Base-by-base conservation (phyloP, 495 filamentous ascomycete genomes). In the Xeromyces bisporus region DNA sequence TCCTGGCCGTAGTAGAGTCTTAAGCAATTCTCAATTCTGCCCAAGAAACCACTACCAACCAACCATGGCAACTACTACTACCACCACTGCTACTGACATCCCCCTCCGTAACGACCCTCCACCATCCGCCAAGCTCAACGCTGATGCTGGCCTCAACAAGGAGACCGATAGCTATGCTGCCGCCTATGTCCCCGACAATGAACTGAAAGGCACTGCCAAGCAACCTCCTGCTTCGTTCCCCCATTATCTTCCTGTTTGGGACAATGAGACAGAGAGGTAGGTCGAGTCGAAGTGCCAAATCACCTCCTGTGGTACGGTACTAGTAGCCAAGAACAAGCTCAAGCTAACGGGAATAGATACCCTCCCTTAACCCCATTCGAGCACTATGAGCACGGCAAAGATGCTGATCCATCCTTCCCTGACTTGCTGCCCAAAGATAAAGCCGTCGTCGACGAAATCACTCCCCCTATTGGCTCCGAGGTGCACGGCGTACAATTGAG, bases 241-340 rank as follows among this genome's bases (percentile, higher is more conserved):
- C 1, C 62, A 85, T 44, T 87, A 87, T 48, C 66, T 87, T 7
- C 77, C 79, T 6, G 75, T 72, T 2, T 86, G 77, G 77, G 66
- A 80, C 40, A 71, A 62, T 41, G 49, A 63, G 44, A 62, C 53
- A 6, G 47, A 46, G 32, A 51, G 51, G 56, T 60, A 44, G 28
- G 30, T 21, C 14, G 17, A 11, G 8, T 31, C 7, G 7, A 8
- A 28, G 7, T 6, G 6, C 7, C n/a, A n/a, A 28, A 7, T 28
- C 26, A 8, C 6, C 26, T 8, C 11, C 29, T 17, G 12, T 31
- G 5, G 10, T 18, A 32, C 28, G 24, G 24, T 9, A 26, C 24
- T n/a, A 5, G n/a, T n/a, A n/a, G n/a, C n/a, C n/a, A n/a, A n/a
- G n/a, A n/a, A n/a, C n/a, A n/a, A n/a, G n/a, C n/a, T n/a, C n/a